Percentiles rank a stretch among this genome's conserved stretches.
Evolutionary conservation across 305 asterid species (phyloP).

Genomic region (Rubia tinctorum): DNA sequence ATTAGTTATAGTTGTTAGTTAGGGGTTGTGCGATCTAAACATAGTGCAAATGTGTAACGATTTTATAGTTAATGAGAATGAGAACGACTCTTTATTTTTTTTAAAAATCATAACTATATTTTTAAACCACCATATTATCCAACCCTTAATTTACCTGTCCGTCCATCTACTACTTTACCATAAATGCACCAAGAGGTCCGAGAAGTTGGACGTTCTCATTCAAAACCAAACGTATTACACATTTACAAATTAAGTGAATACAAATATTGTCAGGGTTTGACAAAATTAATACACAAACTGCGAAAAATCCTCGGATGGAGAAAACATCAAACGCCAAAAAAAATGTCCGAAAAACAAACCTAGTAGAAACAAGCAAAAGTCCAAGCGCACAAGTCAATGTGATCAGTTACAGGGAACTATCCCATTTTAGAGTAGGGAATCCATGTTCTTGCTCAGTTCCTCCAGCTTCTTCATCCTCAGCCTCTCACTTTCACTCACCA

Average conservation of each 20-base stretch:
- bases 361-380: background rate
- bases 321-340: background rate
- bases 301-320: background rate
- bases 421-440: conserved; percentile 35
- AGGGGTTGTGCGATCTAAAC: no score
- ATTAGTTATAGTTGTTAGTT: no score
- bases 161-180: no score
- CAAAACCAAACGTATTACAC: background rate
- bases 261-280: conserved; percentile 8
- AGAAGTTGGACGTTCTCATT: no score
- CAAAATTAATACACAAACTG: background rate
- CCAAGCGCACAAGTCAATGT: conserved; percentile 18
- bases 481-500: conserved; percentile 78
- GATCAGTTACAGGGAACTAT: conserved; percentile 12
- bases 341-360: conserved; percentile 14
- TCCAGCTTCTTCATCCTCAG: conserved; percentile 72
- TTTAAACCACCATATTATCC: no score
- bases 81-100: no score
- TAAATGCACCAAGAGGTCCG: no score
- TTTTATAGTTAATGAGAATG: no score
- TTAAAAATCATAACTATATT: no score
- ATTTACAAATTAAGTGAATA: conserved; percentile 10
- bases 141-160: no score
- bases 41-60: no score
- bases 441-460: conserved; percentile 71